Evolutionary conservation across 306 rosid species (phyloP).

Genomic region (Pyrus betulifolia): DNA sequence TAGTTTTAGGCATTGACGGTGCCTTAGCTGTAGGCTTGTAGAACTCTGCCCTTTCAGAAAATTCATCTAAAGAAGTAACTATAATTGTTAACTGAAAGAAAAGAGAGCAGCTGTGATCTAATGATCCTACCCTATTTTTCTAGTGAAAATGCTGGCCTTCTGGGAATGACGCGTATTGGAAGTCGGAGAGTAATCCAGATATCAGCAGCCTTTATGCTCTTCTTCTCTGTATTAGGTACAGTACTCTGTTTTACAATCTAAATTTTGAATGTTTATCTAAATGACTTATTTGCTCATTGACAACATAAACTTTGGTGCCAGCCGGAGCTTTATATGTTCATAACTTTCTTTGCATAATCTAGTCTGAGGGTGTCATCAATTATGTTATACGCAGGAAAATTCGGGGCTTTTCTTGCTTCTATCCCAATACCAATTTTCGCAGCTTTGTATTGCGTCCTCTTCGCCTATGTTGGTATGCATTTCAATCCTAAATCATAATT

Average conservation of each 20-base stretch:
- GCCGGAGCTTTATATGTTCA: not conserved
- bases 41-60: not conserved
- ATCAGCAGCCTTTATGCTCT: slow-evolving; percentile 73
- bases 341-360: slow-evolving; percentile 1
- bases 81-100: not conserved
- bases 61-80: not conserved
- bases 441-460: slow-evolving; percentile 77
- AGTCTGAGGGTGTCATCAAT: slow-evolving; percentile 3
- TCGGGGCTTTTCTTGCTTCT: slow-evolving; percentile 89
- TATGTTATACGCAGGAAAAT: slow-evolving; percentile 56
- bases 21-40: not conserved
- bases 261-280: not conserved
- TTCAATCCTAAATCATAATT: not conserved
- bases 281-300: not conserved
- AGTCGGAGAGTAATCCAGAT: slow-evolving; percentile 76
- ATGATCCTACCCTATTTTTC: slow-evolving; percentile 16
- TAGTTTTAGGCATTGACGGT: not conserved
- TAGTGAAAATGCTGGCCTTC: slow-evolving; percentile 90
- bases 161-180: slow-evolving; percentile 79
- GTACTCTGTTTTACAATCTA: not conserved
- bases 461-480: slow-evolving; percentile 70
- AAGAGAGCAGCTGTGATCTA: not conserved
- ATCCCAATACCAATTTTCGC: slow-evolving; percentile 75
- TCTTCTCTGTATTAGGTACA: slow-evolving; percentile 79
- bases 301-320: not conserved